These are phyloP conservation scores for Lentinula raphanica DNA, from an alignment of 768 basidiomycete species.

Conservation along the genomic window DNA sequence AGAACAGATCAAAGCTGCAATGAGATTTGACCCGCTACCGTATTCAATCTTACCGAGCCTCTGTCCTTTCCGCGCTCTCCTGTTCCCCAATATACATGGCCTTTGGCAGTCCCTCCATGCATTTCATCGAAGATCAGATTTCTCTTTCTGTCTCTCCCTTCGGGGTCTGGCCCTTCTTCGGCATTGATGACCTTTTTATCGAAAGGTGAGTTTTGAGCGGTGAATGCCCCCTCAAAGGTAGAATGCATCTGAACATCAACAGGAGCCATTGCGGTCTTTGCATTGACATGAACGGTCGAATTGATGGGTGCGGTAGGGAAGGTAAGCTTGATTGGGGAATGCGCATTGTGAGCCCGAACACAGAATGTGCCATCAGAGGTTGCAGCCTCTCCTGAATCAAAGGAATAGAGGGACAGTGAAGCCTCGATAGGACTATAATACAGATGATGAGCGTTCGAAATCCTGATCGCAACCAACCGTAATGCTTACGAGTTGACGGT, in stretches of 20 bases:
- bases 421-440: slow-evolving; percentile 6
- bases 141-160: slow-evolving; percentile 4
- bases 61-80: not conserved
- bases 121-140: not conserved
- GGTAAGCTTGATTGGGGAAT: slow-evolving; percentile 16
- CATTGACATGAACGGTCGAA: slow-evolving; percentile 18
- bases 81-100: not conserved
- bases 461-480: not conserved
- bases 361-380: slow-evolving; percentile 22
- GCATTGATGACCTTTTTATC: not conserved
- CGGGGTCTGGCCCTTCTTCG: slow-evolving; percentile 2
- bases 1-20: not conserved
- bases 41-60: not conserved
- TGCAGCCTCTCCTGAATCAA: not conserved
- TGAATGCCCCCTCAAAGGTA: slow-evolving; percentile 27
- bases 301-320: slow-evolving; percentile 21
- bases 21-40: not conserved
- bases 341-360: slow-evolving; percentile 19
- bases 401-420: not conserved
- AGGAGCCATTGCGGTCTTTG: slow-evolving; percentile 19
- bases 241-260: slow-evolving; percentile 20
- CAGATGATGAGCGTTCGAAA: not conserved
- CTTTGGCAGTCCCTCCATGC: not conserved
- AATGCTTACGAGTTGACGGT: slow-evolving; percentile 21
- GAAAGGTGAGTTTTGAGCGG: slow-evolving; percentile 12